These are phyloP conservation scores for Arthrobotrys iridis DNA, from an alignment of 2,329 filamentous ascomycete genomes.

Conservation along the genomic window DNA sequence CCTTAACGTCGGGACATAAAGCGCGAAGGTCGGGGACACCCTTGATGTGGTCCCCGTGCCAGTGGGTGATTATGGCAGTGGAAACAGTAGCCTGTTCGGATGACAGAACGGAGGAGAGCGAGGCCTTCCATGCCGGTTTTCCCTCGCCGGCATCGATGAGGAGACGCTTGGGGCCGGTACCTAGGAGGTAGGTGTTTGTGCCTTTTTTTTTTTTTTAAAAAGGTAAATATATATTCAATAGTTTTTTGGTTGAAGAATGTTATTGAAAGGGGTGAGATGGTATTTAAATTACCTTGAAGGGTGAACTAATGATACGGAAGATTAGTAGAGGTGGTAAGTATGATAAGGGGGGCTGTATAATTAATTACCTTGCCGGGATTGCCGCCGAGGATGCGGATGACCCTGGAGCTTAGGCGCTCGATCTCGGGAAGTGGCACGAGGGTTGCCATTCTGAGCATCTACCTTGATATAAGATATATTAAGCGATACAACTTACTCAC, in stretches of 20 bases:
- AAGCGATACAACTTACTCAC: constrained; percentile 23
- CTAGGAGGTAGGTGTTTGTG: constrained; percentile 95
- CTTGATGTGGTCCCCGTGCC: constrained; percentile 86
- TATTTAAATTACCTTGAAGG: constrained; percentile 71
- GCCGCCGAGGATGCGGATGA: constrained; percentile 85
- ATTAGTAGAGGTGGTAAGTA: background rate
- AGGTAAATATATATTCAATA: constrained; percentile 31
- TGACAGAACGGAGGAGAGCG: constrained; percentile 72
- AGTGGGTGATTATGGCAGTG: constrained; percentile 84
- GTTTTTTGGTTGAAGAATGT: background rate
- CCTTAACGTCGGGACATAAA: constrained; percentile 70
- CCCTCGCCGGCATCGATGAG: constrained; percentile 93
- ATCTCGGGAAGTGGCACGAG: constrained; percentile 76
- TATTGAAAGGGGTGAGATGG: background rate
- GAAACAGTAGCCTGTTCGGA: constrained; percentile 75
- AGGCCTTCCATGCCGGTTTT: constrained; percentile 74
- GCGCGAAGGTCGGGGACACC: constrained; percentile 76
- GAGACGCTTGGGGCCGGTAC: constrained; percentile 76
- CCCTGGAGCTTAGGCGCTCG: constrained; percentile 78
- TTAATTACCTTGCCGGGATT: constrained; percentile 81
- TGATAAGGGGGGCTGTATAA: background rate
- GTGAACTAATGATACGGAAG: constrained; percentile 65
- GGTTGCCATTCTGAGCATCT: constrained; percentile 66
- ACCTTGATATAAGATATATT: too few relatives aligned
- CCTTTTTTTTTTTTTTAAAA: too few relatives aligned